Base-by-base conservation (phyloP, 345 rosid genomes). In the Hevea brasiliensis region DNA sequence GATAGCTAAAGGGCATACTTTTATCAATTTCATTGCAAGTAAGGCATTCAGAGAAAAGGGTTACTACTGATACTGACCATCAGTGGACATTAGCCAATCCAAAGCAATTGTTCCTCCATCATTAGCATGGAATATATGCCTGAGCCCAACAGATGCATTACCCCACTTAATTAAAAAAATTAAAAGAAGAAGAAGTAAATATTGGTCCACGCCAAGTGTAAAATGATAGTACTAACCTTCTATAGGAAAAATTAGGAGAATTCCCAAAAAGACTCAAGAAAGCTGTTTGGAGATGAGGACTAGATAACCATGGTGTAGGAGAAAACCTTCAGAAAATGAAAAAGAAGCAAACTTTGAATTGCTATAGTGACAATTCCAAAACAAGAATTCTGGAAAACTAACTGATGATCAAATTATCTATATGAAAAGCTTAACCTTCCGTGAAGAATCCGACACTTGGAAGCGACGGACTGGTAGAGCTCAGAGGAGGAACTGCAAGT, bases 261-360 rank as follows among this genome's bases (percentile, higher is more conserved):
- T 77, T 77, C 63, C 78, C 83, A n/a, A 68, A 64, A 8, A 81
- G 57, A 54, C 42, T 74, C 71, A 81, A 71, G 72, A 81, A 84
- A 48, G 63, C 83, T 6, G 83, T 84, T 68, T 84, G 87, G 29
- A 81, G 72, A 77, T 84, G 85, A 79, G 87, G 83, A 75, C 87
- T 79, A 17, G 74, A 77, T 6, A 84, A 81, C 87, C 87, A 84
- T 42, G 85, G 85, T 32, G 85, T 84, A 5, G 83, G 67, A 55
- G 37, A 45, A 76, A 73, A 84, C 75, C 87, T 84, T 66, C 17
- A 65, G n/a, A 58, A 44, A 32, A 32, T 32, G 37, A 32, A 10
- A 32, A 64, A 35, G 54, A 54, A 45, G 7, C 18, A 65, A 60
- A 37, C 23, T 61, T 35, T 41, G 14, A 35, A 37, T 35, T 35